Evolutionary conservation across 164 flowering plant species (phyloP).

Genomic region (Vitis rotundifolia): DNA sequence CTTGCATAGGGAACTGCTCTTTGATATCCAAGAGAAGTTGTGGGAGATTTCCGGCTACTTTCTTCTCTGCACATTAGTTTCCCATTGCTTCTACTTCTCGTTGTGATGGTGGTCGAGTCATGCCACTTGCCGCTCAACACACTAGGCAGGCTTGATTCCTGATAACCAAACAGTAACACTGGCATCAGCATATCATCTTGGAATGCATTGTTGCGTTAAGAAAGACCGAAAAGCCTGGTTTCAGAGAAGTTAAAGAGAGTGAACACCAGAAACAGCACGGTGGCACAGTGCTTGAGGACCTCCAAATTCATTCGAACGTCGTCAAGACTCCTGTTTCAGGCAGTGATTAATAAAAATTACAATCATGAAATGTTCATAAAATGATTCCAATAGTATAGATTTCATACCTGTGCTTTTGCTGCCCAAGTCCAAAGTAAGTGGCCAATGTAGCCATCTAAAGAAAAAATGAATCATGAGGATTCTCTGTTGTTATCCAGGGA

Average conservation of each 20-base stretch:
- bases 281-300: constrained; percentile 84
- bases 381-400: not conserved
- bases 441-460: constrained; percentile 84
- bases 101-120: constrained; percentile 32
- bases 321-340: constrained; percentile 73
- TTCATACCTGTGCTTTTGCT: constrained; percentile 77
- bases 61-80: constrained; percentile 39
- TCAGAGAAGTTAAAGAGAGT: no score
- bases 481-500: not conserved
- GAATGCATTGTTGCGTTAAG: no score
- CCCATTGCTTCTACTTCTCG: constrained; percentile 51
- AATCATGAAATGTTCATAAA: not conserved
- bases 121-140: constrained; percentile 25
- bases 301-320: constrained; percentile 92
- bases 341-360: not conserved
- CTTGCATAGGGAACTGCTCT: constrained; percentile 62
- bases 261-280: constrained; percentile 77
- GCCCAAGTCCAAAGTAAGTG: constrained; percentile 80
- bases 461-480: not conserved
- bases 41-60: constrained; percentile 60
- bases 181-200: not conserved
- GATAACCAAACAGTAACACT: not conserved
- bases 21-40: constrained; percentile 36
- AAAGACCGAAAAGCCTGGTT: no score
- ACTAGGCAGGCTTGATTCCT: constrained; percentile 72